Conservation (phyloP, 805 yeast species). For the Yarrowia bubula region DNA sequence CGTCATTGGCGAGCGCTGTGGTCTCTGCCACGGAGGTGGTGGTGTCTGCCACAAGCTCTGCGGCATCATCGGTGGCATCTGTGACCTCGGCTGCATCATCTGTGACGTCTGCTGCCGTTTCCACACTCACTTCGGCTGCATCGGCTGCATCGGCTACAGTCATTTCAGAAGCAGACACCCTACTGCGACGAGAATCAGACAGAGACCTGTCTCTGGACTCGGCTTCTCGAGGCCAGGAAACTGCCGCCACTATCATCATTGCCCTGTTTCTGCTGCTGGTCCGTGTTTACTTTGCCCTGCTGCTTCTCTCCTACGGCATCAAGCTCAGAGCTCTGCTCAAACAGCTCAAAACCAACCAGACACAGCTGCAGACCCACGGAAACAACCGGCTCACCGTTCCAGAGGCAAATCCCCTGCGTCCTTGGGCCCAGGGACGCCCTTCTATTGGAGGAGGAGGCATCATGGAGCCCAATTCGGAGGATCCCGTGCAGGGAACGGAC, state of each 20-base stretch:
- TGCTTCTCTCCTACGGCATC: constrained; percentile 49
- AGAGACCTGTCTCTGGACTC: constrained; percentile 27
- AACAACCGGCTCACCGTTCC: constrained; percentile 6
- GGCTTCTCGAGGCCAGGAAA: constrained; percentile 36
- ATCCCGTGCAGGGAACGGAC: constrained; percentile 16
- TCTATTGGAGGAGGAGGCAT: constrained; percentile 8
- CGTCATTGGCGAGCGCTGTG: not conserved
- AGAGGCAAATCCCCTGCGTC: constrained; percentile 13
- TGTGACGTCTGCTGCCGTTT: not conserved
- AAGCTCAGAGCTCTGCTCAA: constrained; percentile 13
- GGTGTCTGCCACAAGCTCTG: not conserved
- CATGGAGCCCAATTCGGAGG: constrained; percentile 8
- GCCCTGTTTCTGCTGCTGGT: constrained; percentile 46
- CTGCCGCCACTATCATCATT: constrained; percentile 47
- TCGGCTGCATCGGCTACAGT: not conserved
- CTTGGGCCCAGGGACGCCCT: constrained; percentile 18
- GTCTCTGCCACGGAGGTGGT: not conserved
- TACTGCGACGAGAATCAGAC: not conserved
- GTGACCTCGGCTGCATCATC: not conserved
- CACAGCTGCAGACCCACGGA: constrained; percentile 24
- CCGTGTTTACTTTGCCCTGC: constrained; percentile 54
- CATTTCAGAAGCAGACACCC: not conserved
- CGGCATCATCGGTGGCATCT: not conserved
- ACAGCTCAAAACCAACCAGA: constrained; percentile 25
- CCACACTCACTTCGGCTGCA: not conserved